phyloP scores from a whole-genome alignment of 2,329 filamentous ascomycete genomes.

The Aspergillus novoparasiticus region DNA sequence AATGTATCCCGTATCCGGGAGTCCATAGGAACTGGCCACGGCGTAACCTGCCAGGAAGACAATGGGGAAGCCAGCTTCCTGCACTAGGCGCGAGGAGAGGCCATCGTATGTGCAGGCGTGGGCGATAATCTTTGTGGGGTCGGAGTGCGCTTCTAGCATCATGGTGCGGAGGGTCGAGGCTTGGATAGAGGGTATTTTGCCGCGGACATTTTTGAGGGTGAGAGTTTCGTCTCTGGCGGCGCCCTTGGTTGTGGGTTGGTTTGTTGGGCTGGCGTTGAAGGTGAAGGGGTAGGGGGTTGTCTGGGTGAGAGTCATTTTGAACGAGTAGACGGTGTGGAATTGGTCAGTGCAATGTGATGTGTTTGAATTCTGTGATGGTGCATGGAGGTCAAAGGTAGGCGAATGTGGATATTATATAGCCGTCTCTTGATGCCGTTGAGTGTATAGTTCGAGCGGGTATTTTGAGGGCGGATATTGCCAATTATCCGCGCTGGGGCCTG shows the following conservation, averaged over 20 bases:
- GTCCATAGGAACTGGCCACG: conserved; percentile 43
- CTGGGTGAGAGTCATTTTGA: conserved; percentile 7
- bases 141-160: conserved; percentile 40
- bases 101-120: conserved; percentile 49
- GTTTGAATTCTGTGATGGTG: neutral
- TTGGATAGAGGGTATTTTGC: conserved; percentile 42
- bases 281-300: conserved; percentile 16
- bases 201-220: conserved; percentile 36
- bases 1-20: conserved; percentile 55
- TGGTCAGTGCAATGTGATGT: neutral
- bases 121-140: conserved; percentile 49
- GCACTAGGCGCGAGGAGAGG: conserved; percentile 46
- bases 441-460: neutral
- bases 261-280: conserved; percentile 5
- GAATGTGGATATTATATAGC: neutral
- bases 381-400: neutral
- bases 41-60: conserved; percentile 50
- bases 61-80: conserved; percentile 52
- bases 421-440: neutral
- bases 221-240: neutral
- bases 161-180: conserved; percentile 34
- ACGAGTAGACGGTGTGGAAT: neutral
- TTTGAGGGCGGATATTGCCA: neutral
- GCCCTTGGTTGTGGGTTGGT: neutral
- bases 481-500: neutral